Percentiles rank a stretch among this genome's conserved stretches.
phyloP scores from a whole-genome alignment of 148 eudicot species.

The Fagopyrum esculentum region DNA sequence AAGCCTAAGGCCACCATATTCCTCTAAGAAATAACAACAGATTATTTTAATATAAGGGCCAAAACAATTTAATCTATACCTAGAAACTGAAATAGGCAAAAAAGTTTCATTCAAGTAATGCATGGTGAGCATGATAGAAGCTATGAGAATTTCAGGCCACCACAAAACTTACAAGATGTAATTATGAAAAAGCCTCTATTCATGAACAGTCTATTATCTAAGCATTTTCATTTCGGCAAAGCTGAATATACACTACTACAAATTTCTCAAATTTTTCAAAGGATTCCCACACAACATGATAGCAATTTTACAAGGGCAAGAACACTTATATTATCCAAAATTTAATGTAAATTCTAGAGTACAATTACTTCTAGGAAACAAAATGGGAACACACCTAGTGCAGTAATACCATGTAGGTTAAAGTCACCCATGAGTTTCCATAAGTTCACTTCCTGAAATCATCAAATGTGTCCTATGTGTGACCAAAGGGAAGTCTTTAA shows the following conservation, averaged over 20 bases:
- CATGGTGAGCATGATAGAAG: not conserved
- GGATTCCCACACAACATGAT: not conserved
- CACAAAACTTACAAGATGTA: not conserved
- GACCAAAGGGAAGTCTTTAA: not conserved
- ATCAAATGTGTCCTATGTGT: not conserved
- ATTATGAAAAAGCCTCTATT: not conserved
- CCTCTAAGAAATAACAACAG: constrained; percentile 41
- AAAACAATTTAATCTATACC: not conserved
- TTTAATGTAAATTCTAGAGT: not conserved
- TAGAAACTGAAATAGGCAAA: not conserved
- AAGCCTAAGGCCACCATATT: constrained; percentile 98
- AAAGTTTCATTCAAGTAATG: not conserved
- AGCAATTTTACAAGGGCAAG: not conserved
- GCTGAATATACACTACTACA: not conserved
- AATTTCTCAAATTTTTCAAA: not conserved
- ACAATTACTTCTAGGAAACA: too few relatives aligned
- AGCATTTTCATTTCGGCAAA: not conserved
- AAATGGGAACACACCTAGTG: constrained; percentile 54
- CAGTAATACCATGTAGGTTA: constrained; percentile 92
- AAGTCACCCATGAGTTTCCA: constrained; percentile 99
- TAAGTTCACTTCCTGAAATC: constrained; percentile 64
- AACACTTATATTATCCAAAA: not conserved
- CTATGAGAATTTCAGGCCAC: not conserved
- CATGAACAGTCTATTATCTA: not conserved
- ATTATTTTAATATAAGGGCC: not conserved